Conservation (phyloP, 1,139 yeast genomes). For the Candida buenavistaensis region DNA sequence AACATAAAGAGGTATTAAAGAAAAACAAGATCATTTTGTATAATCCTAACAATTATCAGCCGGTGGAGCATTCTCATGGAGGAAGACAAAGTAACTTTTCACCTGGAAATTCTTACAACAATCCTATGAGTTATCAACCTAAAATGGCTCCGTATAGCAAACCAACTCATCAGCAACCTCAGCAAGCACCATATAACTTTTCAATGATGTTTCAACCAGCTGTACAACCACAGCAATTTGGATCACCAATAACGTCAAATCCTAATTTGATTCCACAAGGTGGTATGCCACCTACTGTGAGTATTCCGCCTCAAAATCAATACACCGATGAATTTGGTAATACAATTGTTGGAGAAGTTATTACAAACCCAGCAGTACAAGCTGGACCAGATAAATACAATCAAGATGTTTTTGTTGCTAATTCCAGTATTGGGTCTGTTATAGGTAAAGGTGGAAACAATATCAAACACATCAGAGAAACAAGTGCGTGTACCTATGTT, state of each 20-base stretch:
- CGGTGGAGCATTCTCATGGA: conserved; percentile 5
- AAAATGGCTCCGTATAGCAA: conserved; percentile 5
- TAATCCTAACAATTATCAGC: conserved; percentile 57
- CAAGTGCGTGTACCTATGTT: conserved; percentile 73
- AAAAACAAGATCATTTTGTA: conserved; percentile 57
- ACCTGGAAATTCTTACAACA: conserved; percentile 16
- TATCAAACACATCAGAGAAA: conserved; percentile 74
- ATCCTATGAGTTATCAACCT: conserved; percentile 7
- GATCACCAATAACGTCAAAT: conserved; percentile 3
- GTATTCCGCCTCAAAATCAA: conserved; percentile 34
- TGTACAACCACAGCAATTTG: conserved; percentile 33
- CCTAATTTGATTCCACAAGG: conserved; percentile 2
- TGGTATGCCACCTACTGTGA: conserved; percentile 5
- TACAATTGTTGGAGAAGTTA: conserved; percentile 45
- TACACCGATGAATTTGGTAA: conserved; percentile 51
- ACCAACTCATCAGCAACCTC: conserved; percentile 13
- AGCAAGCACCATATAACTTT: conserved; percentile 35
- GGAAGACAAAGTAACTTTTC: conserved; percentile 9
- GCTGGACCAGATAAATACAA: conserved; percentile 50
- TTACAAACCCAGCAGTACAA: conserved; percentile 41
- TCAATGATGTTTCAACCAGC: conserved; percentile 47
- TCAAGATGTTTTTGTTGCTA: conserved; percentile 76
- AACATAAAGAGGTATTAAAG: conserved; percentile 55
- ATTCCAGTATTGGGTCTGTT: conserved; percentile 76
- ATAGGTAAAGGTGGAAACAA: conserved; percentile 88